Percentiles rank a stretch among this genome's conserved stretches.
Evolutionary conservation across 768 basidiomycete species (phyloP).

Genomic region (Basidioascus undulatus): DNA sequence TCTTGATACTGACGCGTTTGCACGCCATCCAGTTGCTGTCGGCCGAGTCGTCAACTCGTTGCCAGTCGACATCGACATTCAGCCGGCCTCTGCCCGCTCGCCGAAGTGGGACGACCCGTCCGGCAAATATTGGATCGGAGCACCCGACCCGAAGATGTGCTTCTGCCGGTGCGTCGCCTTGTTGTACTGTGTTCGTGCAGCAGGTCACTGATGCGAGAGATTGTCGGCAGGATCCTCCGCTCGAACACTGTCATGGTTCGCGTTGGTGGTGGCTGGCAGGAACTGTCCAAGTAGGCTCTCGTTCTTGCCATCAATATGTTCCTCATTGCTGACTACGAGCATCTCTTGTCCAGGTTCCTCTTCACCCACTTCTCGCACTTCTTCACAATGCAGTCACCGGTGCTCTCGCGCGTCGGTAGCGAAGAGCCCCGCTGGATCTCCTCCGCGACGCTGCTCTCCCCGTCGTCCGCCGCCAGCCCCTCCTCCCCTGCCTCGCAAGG

Average conservation of each 20-base stretch:
- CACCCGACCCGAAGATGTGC: constrained; percentile 67
- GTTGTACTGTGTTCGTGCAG: no score
- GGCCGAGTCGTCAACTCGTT: constrained; percentile 74
- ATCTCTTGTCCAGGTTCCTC: constrained; percentile 38
- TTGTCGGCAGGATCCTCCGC: constrained; percentile 41
- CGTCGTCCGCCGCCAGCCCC: no score
- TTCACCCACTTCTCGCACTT: constrained; percentile 8
- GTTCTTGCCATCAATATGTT: not conserved
- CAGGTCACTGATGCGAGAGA: no score
- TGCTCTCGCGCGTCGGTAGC: no score
- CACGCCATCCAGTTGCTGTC: no score
- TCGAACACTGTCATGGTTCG: constrained; percentile 90
- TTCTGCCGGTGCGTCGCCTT: no score
- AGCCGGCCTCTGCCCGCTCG: constrained; percentile 33
- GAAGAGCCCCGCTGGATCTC: no score
- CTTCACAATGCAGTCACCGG: no score
- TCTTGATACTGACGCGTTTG: no score
- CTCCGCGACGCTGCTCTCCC: no score
- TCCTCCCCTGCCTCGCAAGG: no score
- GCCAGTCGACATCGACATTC: constrained; percentile 56
- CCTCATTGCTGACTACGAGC: not conserved
- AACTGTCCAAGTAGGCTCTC: constrained; percentile 53
- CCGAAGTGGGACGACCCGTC: constrained; percentile 89
- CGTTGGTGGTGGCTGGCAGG: constrained; percentile 83
- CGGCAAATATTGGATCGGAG: constrained; percentile 90